Evolutionary conservation across 176 grass and related monocot genomes (phyloP), one percentile per base, ranked within the genome.

Genomic region (sorghum (Sorghum bicolor)): DNA sequence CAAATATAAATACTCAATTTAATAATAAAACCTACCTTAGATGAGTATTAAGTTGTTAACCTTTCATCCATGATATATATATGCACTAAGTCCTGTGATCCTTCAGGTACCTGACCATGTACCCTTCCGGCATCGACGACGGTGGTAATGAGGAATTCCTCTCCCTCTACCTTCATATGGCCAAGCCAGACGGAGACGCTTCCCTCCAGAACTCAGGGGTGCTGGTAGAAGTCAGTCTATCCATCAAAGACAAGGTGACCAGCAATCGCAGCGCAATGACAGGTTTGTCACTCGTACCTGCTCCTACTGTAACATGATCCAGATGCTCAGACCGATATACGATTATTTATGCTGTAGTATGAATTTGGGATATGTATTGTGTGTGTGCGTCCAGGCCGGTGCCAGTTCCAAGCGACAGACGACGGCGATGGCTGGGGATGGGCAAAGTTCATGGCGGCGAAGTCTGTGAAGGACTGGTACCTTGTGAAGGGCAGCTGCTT

Each of bases 401-500:
- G 70, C 29, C 70, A 64, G 8, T 74, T 78, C 38, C 2, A 10
- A 22, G 73, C 2, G 37, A 24, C 69, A 4, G 3, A 31, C 24
- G 14, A 74, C 20, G 40, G 13, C 12, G 57, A 48, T 8, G 53
- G 80, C 67, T 75, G 81, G 70, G 70, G 81, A 14, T 75, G 81
- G 81, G 40, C 39, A 4, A 65, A 75, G 29, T 83, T 83, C 70
- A 75, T 75, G 7, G 16, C 40, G 40, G 14, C 48, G 39, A 31
- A 75, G 81, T 34, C 26, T 22, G 17, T 83, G 1, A 50, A 47
- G 70, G 70, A 64, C 17, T 25, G 37, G 28, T 83, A 34, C 81
- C 55, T 74, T 15, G 57, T 83, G 39, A 74, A 83, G 7, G 81
- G 70, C 7, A 74, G 22, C 55, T 83, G 81, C 30, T 47, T 44